phyloP scores from a whole-genome alignment of 345 rosid genomes.

The Hypericum perforatum region DNA sequence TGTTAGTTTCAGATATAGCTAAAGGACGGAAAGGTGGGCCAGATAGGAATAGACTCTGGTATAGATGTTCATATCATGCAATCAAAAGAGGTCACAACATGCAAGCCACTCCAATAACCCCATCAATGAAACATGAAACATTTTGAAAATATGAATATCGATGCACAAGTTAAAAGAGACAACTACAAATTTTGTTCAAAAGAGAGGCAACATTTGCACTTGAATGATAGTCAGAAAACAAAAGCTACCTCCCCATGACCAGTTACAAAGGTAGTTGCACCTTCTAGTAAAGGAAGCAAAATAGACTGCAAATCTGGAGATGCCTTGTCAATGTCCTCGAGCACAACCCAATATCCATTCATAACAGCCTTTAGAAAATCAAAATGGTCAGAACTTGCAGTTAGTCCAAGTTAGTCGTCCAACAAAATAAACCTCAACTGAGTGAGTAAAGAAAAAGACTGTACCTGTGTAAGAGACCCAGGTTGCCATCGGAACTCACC shows the following conservation, averaged over 20 bases:
- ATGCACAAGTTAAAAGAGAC: no score
- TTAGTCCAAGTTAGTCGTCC: background rate
- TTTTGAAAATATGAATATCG: no score
- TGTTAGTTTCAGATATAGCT: background rate
- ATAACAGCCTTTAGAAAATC: conserved; percentile 50
- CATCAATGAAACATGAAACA: no score
- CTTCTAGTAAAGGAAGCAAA: conserved; percentile 78
- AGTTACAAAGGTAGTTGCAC: conserved; percentile 51
- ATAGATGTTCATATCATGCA: background rate
- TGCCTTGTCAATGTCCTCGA: conserved; percentile 93
- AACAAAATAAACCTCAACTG: conserved; percentile 11
- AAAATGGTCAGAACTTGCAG: background rate
- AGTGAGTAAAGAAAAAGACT: conserved; percentile 39
- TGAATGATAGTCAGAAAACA: background rate
- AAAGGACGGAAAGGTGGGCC: background rate
- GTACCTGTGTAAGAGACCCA: conserved; percentile 95
- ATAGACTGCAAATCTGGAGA: conserved; percentile 76
- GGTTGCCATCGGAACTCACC: conserved; percentile 98
- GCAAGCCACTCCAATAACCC: background rate
- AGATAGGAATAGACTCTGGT: no score
- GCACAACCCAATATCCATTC: conserved; percentile 84
- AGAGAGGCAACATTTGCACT: background rate
- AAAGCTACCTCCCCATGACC: conserved; percentile 67
- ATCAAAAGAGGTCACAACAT: background rate
- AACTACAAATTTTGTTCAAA: background rate